Percentiles rank a stretch among this genome's conserved stretches.
phyloP scores from a whole-genome alignment of 2,329 filamentous ascomycete species.

The Conoideocrella luteorostrata region DNA sequence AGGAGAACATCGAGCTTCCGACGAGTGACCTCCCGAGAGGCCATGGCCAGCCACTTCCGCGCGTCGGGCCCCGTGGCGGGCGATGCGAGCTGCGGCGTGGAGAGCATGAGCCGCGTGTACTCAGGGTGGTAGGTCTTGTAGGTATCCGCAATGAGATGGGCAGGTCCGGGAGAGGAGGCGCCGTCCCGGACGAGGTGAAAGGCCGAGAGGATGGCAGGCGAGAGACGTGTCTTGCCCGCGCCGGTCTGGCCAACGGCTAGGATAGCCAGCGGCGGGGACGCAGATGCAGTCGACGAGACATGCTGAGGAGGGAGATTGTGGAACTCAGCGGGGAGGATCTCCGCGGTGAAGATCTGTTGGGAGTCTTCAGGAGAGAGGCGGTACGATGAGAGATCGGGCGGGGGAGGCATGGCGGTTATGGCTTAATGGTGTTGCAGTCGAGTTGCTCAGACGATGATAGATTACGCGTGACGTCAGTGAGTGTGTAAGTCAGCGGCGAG shows the following conservation, averaged over 20 bases:
- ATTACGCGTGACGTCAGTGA: no score
- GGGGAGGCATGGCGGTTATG: constrained; percentile 11
- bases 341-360: constrained; percentile 22
- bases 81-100: constrained; percentile 28
- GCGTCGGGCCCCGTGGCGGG: constrained; percentile 34
- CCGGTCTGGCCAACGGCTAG: constrained; percentile 42
- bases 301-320: constrained; percentile 9
- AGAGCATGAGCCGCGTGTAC: constrained; percentile 26
- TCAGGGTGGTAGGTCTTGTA: constrained; percentile 43
- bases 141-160: constrained; percentile 42
- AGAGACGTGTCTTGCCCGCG: constrained; percentile 40
- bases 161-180: constrained; percentile 11
- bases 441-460: no score
- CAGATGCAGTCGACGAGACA: constrained; percentile 3
- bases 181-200: constrained; percentile 15
- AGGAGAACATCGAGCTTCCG: constrained; percentile 31
- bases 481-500: no score
- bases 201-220: constrained; percentile 30
- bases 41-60: constrained; percentile 36
- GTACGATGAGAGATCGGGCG: constrained; percentile 24
- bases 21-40: constrained; percentile 26
- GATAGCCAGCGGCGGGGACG: constrained; percentile 28
- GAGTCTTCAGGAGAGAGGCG: constrained; percentile 24
- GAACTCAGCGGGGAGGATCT: constrained; percentile 29
- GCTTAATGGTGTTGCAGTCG: no score